Evolutionary conservation across 2,329 filamentous ascomycete species (phyloP), one percentile per base, ranked within the genome.

Genomic region (Cadophora sp.): DNA sequence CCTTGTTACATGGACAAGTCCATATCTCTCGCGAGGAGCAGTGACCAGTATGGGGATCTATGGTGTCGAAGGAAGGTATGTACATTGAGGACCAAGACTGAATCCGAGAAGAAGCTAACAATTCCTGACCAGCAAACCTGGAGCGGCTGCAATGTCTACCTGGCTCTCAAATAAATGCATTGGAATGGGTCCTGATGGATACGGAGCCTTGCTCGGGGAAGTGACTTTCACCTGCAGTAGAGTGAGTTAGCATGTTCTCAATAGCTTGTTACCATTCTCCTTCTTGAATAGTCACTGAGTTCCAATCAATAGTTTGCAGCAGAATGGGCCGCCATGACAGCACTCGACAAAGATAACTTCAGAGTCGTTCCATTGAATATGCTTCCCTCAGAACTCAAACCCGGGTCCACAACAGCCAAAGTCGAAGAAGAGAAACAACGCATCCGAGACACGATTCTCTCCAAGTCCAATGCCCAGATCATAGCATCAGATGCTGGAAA

Each of bases 1-100:
- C n/a, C 61, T 63, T 30, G 61, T 63, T 20, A 63, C 61, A 14
- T 63, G 61, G 61, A 63, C 61, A 24, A 63, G 61, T 47, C 61
- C 61, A 9, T 56, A 45, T 55, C 48, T 56, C 20, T 55, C 50
- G 27, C 33, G 50, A 43, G 61, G 50, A 22, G 20, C 61, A 4
- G 48, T 63, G 6, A 56, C 36, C 14, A 63, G 61, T 14, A 47
- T 63, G 48, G 61, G 61, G 6, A 63, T 63, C n/a, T 63, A 63
- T 20, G 61, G 61, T 11, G 61, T 56, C 13, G 61, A 63, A 33
- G 61, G 61, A 45, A 56, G 61, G 61, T 56, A 43, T 43, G 47
- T 61, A 51, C 8, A 20, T n/a, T 2, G 5, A 22, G 18, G n/a
- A 39, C 1, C 16, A 22, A 8, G 9, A 14, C 7, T 43, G 33